These are phyloP conservation scores for Ceratocystis cacaofunesta DNA, from an alignment of 2,329 filamentous ascomycete species.

Conservation along the genomic window DNA sequence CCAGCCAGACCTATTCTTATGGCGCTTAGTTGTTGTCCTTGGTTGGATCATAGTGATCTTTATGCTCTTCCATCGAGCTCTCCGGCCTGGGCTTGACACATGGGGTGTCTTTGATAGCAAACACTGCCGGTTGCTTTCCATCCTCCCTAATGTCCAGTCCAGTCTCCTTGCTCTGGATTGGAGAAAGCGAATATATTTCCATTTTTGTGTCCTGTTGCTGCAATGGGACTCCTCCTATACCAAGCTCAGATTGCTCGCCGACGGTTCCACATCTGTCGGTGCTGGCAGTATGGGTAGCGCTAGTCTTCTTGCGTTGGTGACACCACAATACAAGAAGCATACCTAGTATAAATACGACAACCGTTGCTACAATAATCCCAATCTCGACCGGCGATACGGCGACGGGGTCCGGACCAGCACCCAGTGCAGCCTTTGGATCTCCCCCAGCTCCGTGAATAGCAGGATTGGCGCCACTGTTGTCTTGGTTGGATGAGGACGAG, in stretches of 20 bases:
- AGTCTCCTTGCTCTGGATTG: constrained; percentile 7
- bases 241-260: neutral
- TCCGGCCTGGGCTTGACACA: neutral
- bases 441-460: constrained; percentile 14
- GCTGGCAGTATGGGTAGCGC: neutral
- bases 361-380: constrained; percentile 14
- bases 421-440: constrained; percentile 16
- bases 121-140: neutral
- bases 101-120: neutral
- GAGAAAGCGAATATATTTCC: constrained; percentile 4
- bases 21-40: constrained; percentile 7
- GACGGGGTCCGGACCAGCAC: constrained; percentile 10
- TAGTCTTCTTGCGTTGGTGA: constrained; percentile 13
- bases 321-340: constrained; percentile 16
- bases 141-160: neutral
- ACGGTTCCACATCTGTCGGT: neutral
- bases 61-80: constrained; percentile 12
- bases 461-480: constrained; percentile 15
- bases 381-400: constrained; percentile 15
- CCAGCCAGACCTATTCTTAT: neutral
- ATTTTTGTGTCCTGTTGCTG: constrained; percentile 6
- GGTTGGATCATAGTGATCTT: constrained; percentile 14
- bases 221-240: neutral
- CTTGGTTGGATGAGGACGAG: neutral
- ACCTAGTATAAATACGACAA: constrained; percentile 12